phyloP scores from a whole-genome alignment of 495 filamentous ascomycete genomes.

The Neurospora sp. region DNA sequence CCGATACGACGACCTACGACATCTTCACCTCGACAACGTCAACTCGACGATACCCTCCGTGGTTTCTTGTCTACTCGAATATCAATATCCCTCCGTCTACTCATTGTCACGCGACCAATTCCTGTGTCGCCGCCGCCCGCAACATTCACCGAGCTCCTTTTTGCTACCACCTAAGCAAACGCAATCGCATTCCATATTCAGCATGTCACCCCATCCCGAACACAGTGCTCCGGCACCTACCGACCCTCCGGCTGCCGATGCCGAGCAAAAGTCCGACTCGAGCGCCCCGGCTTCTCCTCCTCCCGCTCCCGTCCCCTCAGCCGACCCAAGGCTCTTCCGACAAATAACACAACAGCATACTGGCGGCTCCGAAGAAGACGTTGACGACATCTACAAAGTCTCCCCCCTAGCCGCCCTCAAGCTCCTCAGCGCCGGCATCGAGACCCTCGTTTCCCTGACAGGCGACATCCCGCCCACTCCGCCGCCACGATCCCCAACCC shows the following conservation, averaged over 20 bases:
- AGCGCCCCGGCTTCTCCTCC: slow-evolving; percentile 26
- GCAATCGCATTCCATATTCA: background rate
- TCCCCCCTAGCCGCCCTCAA: slow-evolving; percentile 66
- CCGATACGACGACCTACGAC: background rate
- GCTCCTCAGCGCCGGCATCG: slow-evolving; percentile 61
- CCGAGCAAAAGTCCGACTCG: slow-evolving; percentile 9
- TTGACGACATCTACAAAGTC: slow-evolving; percentile 60
- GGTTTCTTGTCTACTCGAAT: background rate
- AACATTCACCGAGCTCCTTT: background rate
- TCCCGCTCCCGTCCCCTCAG: slow-evolving; percentile 38
- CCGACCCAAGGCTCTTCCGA: slow-evolving; percentile 31
- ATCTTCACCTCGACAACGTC: background rate
- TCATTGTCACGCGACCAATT: background rate
- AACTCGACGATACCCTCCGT: background rate
- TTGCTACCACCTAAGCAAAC: background rate
- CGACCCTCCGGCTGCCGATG: slow-evolving; percentile 1
- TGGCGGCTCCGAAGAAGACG: slow-evolving; percentile 9
- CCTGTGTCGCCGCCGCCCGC: background rate
- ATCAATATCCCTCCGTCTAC: background rate
- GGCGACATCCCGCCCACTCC: slow-evolving; percentile 69
- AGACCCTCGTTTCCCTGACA: slow-evolving; percentile 58
- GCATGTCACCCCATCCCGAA: slow-evolving; percentile 4
- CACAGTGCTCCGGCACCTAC: background rate
- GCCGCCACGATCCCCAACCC: slow-evolving; percentile 47
- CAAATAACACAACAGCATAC: background rate